Evolutionary conservation across 2,329 filamentous ascomycete genomes (phyloP).

Genomic region (Diaporthe destruens): DNA sequence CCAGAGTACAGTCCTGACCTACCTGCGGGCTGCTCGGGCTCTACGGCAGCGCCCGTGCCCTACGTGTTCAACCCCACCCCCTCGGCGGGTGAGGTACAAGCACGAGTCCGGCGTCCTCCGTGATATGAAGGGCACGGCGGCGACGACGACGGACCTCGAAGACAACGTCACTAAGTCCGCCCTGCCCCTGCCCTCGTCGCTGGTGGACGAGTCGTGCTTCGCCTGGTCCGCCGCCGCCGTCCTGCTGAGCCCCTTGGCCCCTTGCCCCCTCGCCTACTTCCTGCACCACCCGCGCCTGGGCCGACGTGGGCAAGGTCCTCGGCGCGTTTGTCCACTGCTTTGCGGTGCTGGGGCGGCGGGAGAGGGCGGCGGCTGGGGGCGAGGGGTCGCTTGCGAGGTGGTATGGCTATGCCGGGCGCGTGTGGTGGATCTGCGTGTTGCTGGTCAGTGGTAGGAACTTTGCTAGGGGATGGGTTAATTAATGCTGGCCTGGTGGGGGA

Average conservation of each 20-base stretch:
- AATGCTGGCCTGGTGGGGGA: slow-evolving; percentile 53
- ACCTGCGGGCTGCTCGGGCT: slow-evolving; percentile 58
- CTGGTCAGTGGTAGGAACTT: slow-evolving; percentile 56
- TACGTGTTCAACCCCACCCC: slow-evolving; percentile 56
- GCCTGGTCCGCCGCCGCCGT: slow-evolving; percentile 57
- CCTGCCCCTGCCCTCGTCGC: neutral
- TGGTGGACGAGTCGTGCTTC: slow-evolving; percentile 43
- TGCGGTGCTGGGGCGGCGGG: slow-evolving; percentile 48
- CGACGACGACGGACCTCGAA: slow-evolving; percentile 1
- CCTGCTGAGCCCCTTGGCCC: slow-evolving; percentile 53
- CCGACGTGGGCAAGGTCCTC: slow-evolving; percentile 57
- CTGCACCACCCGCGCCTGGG: slow-evolving; percentile 58
- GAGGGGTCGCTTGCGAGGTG: slow-evolving; percentile 42
- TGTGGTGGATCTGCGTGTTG: slow-evolving; percentile 56
- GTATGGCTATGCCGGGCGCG: slow-evolving; percentile 51
- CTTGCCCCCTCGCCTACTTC: slow-evolving; percentile 57
- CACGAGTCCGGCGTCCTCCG: slow-evolving; percentile 48
- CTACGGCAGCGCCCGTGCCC: slow-evolving; percentile 55
- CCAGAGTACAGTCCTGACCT: slow-evolving; percentile 58
- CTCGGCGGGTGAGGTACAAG: slow-evolving; percentile 55
- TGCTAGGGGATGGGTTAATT: slow-evolving; percentile 57
- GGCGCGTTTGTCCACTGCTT: slow-evolving; percentile 58
- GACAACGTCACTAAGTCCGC: slow-evolving; percentile 22
- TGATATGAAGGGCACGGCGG: slow-evolving; percentile 28
- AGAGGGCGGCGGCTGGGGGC: slow-evolving; percentile 5